Evolutionary conservation across 768 basidiomycete genomes (phyloP), one percentile per base, ranked within the genome.

Genomic region (Psilocybe subaeruginosa): DNA sequence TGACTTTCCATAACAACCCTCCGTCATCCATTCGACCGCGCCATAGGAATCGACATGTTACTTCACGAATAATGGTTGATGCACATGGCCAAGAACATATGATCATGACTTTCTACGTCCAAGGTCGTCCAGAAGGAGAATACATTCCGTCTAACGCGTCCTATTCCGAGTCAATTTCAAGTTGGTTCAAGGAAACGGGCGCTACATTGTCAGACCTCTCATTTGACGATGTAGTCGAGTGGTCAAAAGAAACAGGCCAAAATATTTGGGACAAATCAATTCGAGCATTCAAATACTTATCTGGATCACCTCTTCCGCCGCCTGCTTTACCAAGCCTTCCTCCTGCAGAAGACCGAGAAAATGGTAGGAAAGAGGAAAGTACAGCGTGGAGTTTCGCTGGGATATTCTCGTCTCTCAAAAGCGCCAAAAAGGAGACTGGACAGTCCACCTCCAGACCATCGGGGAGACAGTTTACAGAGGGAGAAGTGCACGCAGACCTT

Each of bases 31-130:
- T 82, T 55, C 86, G 92, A 30, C 93, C 93, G 11, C 85, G 92
- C 56, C 93, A 94, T 69, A 85, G 93, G 17, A 91, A 92, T 67
- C 85, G 91, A 68, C 90, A 90, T 75, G 90, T 93, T 47, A 85
- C 85, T 7, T 93, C 92, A 17, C 89, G 92, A 61, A 82, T 93
- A 62, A 85, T 85, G 60, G 76, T 91, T 27, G 93, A 95, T 70
- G 75, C 87, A 9, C 69, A 83, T 8, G 93, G 93, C 1, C 83
- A 86, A 45, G 92, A 94, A 70, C 93, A 94, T 66, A 87, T 95
- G 85, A 81, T 92, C 31, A 81, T 95, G 71, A 89, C 89, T 47
- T 95, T 95, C 74, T 95, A 89, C 66, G 81, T 94, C 29, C 84
- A 91, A 76, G 87, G 86, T 39, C 77, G 80, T 50, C 76, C 80